phyloP scores from a whole-genome alignment of 805 yeast genomes.

The Spathaspora boniae region DNA sequence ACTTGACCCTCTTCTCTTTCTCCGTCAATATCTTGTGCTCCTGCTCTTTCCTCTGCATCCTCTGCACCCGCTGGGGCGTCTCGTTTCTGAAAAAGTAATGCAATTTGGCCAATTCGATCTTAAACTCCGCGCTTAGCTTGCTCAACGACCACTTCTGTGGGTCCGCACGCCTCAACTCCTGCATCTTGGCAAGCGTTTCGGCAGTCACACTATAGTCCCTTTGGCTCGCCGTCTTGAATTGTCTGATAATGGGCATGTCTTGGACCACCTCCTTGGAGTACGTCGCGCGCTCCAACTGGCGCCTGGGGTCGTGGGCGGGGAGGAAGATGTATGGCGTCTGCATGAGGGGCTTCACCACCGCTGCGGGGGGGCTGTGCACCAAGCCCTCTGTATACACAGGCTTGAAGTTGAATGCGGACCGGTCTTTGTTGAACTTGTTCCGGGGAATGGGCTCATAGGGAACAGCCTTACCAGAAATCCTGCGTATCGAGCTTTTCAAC shows the following conservation, averaged over 20 bases:
- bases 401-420: slow-evolving; percentile 66
- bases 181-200: slow-evolving; percentile 55
- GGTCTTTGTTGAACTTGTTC: slow-evolving; percentile 54
- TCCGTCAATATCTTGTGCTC: slow-evolving; percentile 25
- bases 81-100: slow-evolving; percentile 8
- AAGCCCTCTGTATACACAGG: slow-evolving; percentile 56
- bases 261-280: slow-evolving; percentile 32
- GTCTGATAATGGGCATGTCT: slow-evolving; percentile 39
- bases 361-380: slow-evolving; percentile 59
- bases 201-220: slow-evolving; percentile 56
- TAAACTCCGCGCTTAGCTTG: slow-evolving; percentile 57
- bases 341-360: slow-evolving; percentile 37
- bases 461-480: slow-evolving; percentile 12
- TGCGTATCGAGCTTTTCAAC: slow-evolving; percentile 10
- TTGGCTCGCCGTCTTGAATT: slow-evolving; percentile 30
- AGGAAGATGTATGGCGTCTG: slow-evolving; percentile 70
- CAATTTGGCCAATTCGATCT: slow-evolving; percentile 36
- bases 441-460: slow-evolving; percentile 42
- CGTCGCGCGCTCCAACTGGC: slow-evolving; percentile 28
- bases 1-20: slow-evolving; percentile 52
- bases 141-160: slow-evolving; percentile 64
- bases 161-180: slow-evolving; percentile 49
- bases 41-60: slow-evolving; percentile 1
- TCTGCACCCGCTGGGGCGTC: not conserved
- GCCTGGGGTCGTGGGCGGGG: slow-evolving; percentile 59